A percentile compares a stretch with the other conserved stretches of the same genome.
These are phyloP conservation scores for Sporothrix sp. DNA, from an alignment of 2,329 filamentous ascomycete species.

Conservation along the genomic window DNA sequence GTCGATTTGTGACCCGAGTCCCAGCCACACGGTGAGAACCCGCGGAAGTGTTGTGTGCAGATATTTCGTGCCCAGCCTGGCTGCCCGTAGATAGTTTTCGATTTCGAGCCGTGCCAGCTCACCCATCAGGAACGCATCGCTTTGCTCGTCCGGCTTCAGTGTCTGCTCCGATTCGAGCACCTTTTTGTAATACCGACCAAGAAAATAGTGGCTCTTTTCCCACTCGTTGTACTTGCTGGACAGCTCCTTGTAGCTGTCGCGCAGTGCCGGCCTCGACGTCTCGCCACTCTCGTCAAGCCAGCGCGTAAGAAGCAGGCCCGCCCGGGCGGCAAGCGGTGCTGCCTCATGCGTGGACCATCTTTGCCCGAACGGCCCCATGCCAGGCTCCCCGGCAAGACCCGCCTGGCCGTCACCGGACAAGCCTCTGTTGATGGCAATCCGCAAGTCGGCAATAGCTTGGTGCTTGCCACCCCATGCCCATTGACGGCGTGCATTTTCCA, in stretches of 20 bases:
- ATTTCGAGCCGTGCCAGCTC: conserved; percentile 83
- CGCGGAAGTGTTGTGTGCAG: conserved; percentile 90
- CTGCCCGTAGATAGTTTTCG: conserved; percentile 82
- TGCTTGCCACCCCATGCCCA: conserved; percentile 91
- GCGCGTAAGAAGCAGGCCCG: conserved; percentile 82
- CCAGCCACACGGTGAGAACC: conserved; percentile 86
- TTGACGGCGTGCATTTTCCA: conserved; percentile 85
- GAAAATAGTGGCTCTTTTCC: conserved; percentile 96
- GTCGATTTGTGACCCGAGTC: conserved; percentile 69
- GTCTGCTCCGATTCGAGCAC: conserved; percentile 80
- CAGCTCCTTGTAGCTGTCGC: conserved; percentile 74
- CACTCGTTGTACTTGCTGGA: conserved; percentile 61
- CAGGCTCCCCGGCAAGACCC: neutral
- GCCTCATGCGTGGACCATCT: neutral
- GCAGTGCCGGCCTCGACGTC: conserved; percentile 70
- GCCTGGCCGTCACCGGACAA: neutral
- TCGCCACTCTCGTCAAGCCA: conserved; percentile 96
- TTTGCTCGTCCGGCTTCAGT: conserved; percentile 66
- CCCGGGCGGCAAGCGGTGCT: conserved; percentile 52
- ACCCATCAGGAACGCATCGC: conserved; percentile 65
- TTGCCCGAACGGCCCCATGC: neutral
- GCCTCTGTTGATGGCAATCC: conserved; percentile 58
- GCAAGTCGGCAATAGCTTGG: conserved; percentile 86
- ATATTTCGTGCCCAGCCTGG: conserved; percentile 87
- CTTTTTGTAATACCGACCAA: conserved; percentile 96